These are phyloP conservation scores for Paramecium sonneborni DNA, from an alignment of 73 alveolate genomes.

Conservation along the genomic window DNA sequence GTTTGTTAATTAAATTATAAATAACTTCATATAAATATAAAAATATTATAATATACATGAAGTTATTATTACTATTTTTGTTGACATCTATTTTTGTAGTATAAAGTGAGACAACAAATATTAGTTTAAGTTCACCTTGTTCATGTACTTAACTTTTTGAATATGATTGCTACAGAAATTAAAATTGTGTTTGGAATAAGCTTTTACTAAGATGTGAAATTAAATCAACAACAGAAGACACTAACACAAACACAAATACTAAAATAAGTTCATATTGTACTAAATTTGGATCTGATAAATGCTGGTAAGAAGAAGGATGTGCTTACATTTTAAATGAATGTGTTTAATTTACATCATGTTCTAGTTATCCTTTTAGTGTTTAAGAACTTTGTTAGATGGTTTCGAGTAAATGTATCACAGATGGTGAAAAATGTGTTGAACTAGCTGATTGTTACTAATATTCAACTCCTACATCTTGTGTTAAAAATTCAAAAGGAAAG, in stretches of 20 bases:
- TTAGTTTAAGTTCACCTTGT: background rate
- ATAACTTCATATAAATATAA: background rate
- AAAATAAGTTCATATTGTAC: background rate
- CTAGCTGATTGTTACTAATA: background rate
- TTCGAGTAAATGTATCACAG: constrained; percentile 25
- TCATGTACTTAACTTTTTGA: background rate
- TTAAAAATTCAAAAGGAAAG: background rate
- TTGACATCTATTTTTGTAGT: background rate
- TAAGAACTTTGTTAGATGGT: background rate
- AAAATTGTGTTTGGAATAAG: background rate
- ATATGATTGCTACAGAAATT: background rate
- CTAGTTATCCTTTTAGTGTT: background rate
- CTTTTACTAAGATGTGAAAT: background rate
- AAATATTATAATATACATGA: background rate
- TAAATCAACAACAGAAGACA: background rate
- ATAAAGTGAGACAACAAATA: background rate
- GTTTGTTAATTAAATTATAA: background rate
- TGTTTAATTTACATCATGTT: constrained; percentile 23
- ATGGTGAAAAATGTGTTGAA: constrained; percentile 32
- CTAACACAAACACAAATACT: background rate
- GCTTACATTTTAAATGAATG: background rate
- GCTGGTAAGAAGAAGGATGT: background rate
- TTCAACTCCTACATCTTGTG: background rate
- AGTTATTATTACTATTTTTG: background rate
- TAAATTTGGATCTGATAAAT: background rate